These are phyloP conservation scores for Dictyostelium intermedium DNA, from an alignment of 78 protist genomes.

Conservation along the genomic window DNA sequence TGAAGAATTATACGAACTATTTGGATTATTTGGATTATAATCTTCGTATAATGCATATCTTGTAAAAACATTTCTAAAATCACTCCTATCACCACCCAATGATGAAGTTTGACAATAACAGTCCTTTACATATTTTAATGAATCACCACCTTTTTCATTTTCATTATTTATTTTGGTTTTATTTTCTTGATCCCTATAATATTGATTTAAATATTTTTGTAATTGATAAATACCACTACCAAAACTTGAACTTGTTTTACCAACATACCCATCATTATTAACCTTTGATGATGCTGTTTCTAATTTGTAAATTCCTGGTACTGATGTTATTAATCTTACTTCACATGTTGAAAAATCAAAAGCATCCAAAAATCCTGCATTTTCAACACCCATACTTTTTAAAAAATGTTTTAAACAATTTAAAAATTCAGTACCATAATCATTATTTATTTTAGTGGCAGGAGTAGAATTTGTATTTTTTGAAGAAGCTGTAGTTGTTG, in stretches of 20 bases:
- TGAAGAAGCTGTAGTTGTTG: background rate
- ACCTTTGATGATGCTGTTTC: background rate
- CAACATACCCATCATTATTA: background rate
- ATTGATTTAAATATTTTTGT: background rate
- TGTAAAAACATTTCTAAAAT: background rate
- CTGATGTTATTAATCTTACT: constrained; percentile 7
- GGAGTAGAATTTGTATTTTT: background rate
- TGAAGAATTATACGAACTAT: background rate
- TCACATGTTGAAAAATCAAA: constrained; percentile 28
- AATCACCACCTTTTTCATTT: too few species aligned
- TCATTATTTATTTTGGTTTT: background rate
- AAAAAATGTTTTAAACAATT: constrained; percentile 27
- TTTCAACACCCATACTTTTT: background rate
- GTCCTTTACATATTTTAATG: background rate
- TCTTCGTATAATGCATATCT: background rate
- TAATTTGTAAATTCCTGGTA: constrained; percentile 22
- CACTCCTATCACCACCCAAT: background rate
- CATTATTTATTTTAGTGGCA: background rate
- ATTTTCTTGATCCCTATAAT: background rate
- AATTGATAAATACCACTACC: background rate
- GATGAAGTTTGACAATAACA: constrained; percentile 24
- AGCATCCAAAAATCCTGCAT: background rate
- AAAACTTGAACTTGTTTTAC: background rate
- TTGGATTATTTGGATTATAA: background rate
- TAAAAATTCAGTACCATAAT: constrained; percentile 14